Conservation (phyloP, 495 filamentous ascomycete species). For the Penicillium desertorum region DNA sequence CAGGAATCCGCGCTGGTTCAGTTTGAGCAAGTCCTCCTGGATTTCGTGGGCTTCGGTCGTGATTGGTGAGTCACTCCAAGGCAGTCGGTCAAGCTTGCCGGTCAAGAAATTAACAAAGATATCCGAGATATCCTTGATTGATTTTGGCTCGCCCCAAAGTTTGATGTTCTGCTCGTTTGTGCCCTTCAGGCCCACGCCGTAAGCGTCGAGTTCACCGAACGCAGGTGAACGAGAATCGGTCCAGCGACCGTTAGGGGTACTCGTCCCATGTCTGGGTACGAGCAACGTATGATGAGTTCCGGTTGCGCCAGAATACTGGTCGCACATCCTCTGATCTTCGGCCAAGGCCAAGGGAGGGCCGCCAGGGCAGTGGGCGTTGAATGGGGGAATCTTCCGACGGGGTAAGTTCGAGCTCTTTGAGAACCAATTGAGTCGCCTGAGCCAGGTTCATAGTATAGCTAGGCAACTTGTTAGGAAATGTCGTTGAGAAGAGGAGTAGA, state of each 20-base stretch:
- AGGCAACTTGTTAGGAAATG: constrained; percentile 11
- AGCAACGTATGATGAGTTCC: constrained; percentile 90
- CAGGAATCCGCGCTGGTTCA: constrained; percentile 84
- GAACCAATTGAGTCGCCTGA: constrained; percentile 87
- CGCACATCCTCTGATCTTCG: constrained; percentile 93
- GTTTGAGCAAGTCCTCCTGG: constrained; percentile 67
- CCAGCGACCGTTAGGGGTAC: constrained; percentile 98
- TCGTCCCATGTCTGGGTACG: constrained; percentile 99
- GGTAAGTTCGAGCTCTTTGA: constrained; percentile 81
- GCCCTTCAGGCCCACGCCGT: constrained; percentile 93
- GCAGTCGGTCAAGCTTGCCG: constrained; percentile 75
- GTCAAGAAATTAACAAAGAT: constrained; percentile 83
- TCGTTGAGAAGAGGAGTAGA: not conserved
- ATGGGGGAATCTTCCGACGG: constrained; percentile 73
- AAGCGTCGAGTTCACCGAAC: constrained; percentile 94
- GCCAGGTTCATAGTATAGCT: constrained; percentile 99
- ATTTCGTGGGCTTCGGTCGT: constrained; percentile 77
- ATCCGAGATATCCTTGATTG: constrained; percentile 72
- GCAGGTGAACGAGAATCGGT: constrained; percentile 96
- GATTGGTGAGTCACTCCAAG: constrained; percentile 92
- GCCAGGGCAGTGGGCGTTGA: constrained; percentile 88
- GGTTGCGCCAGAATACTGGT: constrained; percentile 98
- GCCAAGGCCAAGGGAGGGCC: constrained; percentile 85
- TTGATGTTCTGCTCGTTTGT: constrained; percentile 96
- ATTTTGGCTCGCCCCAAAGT: constrained; percentile 86